A percentile compares a stretch with the other conserved stretches of the same genome.
phyloP scores from a whole-genome alignment of 2,329 filamentous ascomycete genomes.

The Diplodia corticola region DNA sequence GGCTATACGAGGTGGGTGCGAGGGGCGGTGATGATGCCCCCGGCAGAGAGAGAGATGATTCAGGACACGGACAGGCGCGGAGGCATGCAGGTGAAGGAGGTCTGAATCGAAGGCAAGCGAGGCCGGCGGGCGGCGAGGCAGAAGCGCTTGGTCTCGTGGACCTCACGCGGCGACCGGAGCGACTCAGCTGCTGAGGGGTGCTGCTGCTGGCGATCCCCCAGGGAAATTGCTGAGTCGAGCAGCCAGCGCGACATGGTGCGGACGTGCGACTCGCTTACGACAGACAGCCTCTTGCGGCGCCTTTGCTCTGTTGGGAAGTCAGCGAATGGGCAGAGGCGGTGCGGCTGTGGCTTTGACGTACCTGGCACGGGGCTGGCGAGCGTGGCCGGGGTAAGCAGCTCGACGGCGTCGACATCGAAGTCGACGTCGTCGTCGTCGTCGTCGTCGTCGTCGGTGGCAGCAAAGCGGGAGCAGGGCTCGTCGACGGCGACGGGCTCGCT shows the following conservation, averaged over 20 bases:
- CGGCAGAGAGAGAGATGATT: not conserved
- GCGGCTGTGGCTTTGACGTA: not conserved
- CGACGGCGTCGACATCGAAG: not conserved
- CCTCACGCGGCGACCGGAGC: not conserved
- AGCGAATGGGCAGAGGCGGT: not conserved
- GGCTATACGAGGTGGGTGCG: constrained; percentile 5
- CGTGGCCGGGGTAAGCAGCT: not conserved
- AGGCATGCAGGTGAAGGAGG: not conserved
- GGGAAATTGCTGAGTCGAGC: constrained; percentile 10
- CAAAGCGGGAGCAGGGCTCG: constrained; percentile 3
- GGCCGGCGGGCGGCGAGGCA: constrained; percentile 1
- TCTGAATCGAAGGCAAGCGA: constrained; percentile 7
- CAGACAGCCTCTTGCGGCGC: constrained; percentile 6
- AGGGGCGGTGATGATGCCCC: not conserved
- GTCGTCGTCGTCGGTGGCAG: not conserved
- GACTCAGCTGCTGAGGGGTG: constrained; percentile 3
- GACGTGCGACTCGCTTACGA: constrained; percentile 16
- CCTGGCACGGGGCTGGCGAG: not conserved
- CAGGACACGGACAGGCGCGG: constrained; percentile 16
- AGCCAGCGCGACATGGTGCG: constrained; percentile 22
- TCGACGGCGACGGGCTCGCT: not conserved
- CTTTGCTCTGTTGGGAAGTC: constrained; percentile 1
- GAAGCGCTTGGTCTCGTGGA: constrained; percentile 16
- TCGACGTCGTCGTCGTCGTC: not conserved
- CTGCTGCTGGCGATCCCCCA: constrained; percentile 19